These are phyloP conservation scores for Epichloe brachyelytri DNA, from an alignment of 2,329 filamentous ascomycete genomes.

Conservation along the genomic window DNA sequence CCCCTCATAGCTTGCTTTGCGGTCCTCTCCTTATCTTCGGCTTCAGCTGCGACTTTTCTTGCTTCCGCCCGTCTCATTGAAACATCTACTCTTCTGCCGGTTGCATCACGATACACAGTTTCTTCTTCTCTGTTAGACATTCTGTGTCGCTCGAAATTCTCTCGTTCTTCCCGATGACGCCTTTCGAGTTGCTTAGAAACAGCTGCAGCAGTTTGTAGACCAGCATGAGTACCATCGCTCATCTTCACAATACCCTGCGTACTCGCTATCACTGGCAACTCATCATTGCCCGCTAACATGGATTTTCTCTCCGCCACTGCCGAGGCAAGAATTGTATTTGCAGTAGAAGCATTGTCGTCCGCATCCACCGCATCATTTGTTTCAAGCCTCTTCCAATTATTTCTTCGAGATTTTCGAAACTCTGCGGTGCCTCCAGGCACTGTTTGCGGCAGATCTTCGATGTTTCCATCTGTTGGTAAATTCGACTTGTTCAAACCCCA, in stretches of 20 bases:
- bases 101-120: conserved; percentile 91
- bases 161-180: conserved; percentile 52
- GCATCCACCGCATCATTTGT: conserved; percentile 16
- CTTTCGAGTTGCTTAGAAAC: conserved; percentile 57
- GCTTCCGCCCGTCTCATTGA: conserved; percentile 82
- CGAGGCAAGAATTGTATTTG: conserved; percentile 63
- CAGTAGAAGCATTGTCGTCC: conserved; percentile 40
- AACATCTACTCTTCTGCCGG: conserved; percentile 85
- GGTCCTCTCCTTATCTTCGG: conserved; percentile 57
- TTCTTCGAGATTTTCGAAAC: conserved; percentile 67
- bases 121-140: conserved; percentile 47
- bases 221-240: conserved; percentile 78
- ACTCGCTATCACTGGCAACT: conserved; percentile 32
- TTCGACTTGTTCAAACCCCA: conserved; percentile 28
- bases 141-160: conserved; percentile 31
- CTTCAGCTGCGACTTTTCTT: conserved; percentile 49
- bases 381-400: conserved; percentile 63
- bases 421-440: conserved; percentile 42
- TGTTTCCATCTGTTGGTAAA: conserved; percentile 18
- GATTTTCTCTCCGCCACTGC: conserved; percentile 55
- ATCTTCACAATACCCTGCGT: conserved; percentile 49
- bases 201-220: conserved; percentile 70
- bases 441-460: conserved; percentile 36
- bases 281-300: conserved; percentile 33
- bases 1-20: conserved; percentile 61